phyloP scores from a whole-genome alignment of 106 monocot genomes.

The Cymbidium sinense region DNA sequence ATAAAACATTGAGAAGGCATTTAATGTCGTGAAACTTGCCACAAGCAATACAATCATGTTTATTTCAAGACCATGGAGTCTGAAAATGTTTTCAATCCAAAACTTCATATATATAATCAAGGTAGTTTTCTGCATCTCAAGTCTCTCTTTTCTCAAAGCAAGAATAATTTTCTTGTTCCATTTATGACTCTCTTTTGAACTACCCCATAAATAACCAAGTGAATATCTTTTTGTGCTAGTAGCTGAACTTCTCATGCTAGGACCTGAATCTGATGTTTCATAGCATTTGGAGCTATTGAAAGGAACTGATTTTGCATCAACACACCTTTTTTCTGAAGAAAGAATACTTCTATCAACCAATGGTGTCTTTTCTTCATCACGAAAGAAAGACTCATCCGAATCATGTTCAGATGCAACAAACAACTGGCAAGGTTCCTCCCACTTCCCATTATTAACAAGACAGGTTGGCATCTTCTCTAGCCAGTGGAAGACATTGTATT shows the following conservation, averaged over 20 bases:
- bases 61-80: slow-evolving; percentile 82
- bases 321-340: slow-evolving; percentile 15
- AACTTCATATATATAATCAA: slow-evolving; percentile 71
- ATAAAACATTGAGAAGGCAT: slow-evolving; percentile 83
- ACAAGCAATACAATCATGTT: slow-evolving; percentile 88
- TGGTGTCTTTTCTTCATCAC: slow-evolving; percentile 20
- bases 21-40: slow-evolving; percentile 79
- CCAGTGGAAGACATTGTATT: slow-evolving; percentile 95
- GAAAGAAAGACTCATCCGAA: not conserved
- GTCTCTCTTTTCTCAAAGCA: slow-evolving; percentile 73
- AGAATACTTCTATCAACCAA: slow-evolving; percentile 19
- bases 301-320: slow-evolving; percentile 21
- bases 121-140: slow-evolving; percentile 73
- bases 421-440: slow-evolving; percentile 94
- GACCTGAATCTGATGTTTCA: slow-evolving; percentile 20
- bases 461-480: slow-evolving; percentile 53
- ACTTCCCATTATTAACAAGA: slow-evolving; percentile 60
- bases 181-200: slow-evolving; percentile 77
- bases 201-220: slow-evolving; percentile 65
- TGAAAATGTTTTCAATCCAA: slow-evolving; percentile 82
- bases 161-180: slow-evolving; percentile 80
- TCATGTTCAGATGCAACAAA: slow-evolving; percentile 43
- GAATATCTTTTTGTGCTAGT: slow-evolving; percentile 23
- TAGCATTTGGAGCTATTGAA: slow-evolving; percentile 18
- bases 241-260: slow-evolving; percentile 23